Percentiles rank a stretch among this genome's conserved stretches.
phyloP scores from a whole-genome alignment of 176 grass and related monocot genomes.

The Oryza coarctata region DNA sequence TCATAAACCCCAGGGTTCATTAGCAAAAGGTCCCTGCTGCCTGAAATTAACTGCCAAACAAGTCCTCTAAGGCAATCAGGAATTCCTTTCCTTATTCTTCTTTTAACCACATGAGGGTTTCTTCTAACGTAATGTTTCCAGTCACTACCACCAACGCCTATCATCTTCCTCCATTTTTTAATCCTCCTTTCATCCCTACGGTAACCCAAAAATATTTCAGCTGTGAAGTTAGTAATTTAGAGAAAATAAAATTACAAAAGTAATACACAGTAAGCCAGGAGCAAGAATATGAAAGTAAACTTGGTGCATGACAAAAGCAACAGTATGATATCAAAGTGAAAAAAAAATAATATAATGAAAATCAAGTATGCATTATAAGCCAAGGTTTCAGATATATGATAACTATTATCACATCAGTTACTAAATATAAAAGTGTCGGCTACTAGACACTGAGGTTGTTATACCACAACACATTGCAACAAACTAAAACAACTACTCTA shows the following conservation, averaged over 20 bases:
- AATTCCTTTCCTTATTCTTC: conserved; percentile 92
- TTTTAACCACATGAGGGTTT: conserved; percentile 86
- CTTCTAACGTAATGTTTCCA: conserved; percentile 94
- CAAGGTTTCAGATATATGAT: neutral
- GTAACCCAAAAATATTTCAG: neutral
- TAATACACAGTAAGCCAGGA: neutral
- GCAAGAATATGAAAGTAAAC: neutral
- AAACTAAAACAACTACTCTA: neutral
- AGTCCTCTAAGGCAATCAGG: conserved; percentile 96
- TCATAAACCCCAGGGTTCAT: conserved; percentile 92
- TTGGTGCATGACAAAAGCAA: neutral
- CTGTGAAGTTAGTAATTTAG: neutral
- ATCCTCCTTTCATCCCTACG: conserved; percentile 78
- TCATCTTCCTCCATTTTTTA: conserved; percentile 99
- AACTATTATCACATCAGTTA: neutral
- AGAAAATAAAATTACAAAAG: neutral
- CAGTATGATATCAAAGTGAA: neutral
- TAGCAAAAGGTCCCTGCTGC: conserved; percentile 86
- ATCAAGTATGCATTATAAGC: neutral
- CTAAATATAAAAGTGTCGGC: neutral
- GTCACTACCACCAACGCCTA: conserved; percentile 87
- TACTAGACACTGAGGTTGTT: neutral
- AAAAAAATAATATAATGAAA: neutral
- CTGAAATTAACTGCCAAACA: conserved; percentile 98
- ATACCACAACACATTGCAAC: neutral